A percentile compares a stretch with the other conserved stretches of the same genome.
Evolutionary conservation across 2,329 filamentous ascomycete genomes (phyloP).

Genomic region (Colletotrichum sp.): DNA sequence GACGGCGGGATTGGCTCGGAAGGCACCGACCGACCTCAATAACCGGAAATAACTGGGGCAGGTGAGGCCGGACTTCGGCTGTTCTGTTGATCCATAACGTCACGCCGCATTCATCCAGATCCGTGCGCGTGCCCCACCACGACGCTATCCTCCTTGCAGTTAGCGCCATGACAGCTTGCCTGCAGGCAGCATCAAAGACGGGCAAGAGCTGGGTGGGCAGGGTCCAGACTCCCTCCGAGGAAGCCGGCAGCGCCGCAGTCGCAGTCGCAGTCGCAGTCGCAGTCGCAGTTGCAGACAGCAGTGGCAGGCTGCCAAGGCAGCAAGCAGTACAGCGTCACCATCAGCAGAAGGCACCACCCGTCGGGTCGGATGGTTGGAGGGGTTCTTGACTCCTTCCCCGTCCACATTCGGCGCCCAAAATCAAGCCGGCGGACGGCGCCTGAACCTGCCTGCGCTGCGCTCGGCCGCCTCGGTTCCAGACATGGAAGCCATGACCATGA

Average conservation of each 20-base stretch:
- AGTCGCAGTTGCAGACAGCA: neutral
- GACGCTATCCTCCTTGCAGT: neutral
- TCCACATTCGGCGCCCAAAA: neutral
- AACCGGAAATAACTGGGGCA: neutral
- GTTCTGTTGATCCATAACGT: neutral
- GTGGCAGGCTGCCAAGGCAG: neutral
- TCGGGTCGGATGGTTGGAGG: neutral
- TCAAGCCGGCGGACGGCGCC: neutral
- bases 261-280: neutral
- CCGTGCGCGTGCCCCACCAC: constrained; percentile 3
- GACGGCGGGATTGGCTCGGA: constrained; percentile 10
- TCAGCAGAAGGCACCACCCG: neutral
- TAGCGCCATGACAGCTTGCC: neutral
- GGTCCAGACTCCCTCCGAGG: neutral
- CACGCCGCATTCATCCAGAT: neutral
- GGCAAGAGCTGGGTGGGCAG: neutral
- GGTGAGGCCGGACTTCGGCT: neutral
- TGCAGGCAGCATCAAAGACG: neutral
- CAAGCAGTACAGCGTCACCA: neutral
- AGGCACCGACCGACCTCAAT: neutral
- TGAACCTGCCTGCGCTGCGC: constrained; percentile 4
- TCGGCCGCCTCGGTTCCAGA: neutral
- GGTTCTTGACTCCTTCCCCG: neutral
- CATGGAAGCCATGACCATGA: neutral
- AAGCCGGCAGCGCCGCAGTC: neutral